Evolutionary conservation across 805 yeast genomes (phyloP), one percentile per base, ranked within the genome.

Genomic region (Yarrowia porcina): DNA sequence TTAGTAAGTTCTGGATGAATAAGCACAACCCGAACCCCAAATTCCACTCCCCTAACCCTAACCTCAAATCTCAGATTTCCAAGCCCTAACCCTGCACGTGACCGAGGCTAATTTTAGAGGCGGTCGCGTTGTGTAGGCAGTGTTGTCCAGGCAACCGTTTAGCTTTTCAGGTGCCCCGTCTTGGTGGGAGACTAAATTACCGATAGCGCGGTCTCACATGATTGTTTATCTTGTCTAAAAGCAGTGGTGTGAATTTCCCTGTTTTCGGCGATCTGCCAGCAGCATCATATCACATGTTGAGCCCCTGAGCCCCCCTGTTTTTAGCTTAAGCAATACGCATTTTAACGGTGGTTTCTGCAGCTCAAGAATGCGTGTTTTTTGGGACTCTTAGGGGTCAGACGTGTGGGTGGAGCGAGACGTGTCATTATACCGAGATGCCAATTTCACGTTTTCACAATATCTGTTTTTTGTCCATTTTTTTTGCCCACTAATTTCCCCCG

Each of bases 261-360:
- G 52, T 30, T 49, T 49, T 49, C 56, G 56, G 56, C 56, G 39
- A 45, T 45, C 52, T 25, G 18, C 52, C n/a, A n/a, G 52, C 41
- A n/a, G 41, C 23, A 49, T 41, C 30, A 33, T 23, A 39, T 49
- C 57, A 49, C 57, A 49, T 49, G 57, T 45, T 20, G 30, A 49
- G 39, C 56, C 56, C 56, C 56, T 49, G 56, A 49, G 27, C 59
- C 59, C 59, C 59, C 59, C 38, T 35, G 32, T 33, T 52, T 52
- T 52, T 52, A 52, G 59, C 59, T 52, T 36, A 35, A 25, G 44
- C 44, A 23, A 21, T 25, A 25, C 33, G 59, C 44, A 33, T 35
- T 49, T 49, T 32, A 32, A 49, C 39, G 56, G 56, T 49, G 27
- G 20, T 10, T 13, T 10, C 36, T 47, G 56, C 56, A 49, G 56